Conservation (phyloP, 805 yeast species). For the Pichia occidentalis region DNA sequence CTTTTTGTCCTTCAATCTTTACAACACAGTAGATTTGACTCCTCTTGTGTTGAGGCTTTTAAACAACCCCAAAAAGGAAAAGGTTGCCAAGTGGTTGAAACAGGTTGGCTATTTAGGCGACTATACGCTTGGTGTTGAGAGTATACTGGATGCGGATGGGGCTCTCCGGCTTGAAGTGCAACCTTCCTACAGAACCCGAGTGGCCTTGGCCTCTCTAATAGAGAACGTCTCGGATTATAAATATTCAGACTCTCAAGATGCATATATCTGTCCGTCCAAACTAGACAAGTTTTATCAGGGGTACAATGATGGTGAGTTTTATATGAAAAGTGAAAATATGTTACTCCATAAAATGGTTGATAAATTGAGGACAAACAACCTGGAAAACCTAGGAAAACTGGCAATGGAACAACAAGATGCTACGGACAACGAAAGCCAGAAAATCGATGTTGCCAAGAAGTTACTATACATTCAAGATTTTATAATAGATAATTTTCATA, state of each 20-base stretch:
- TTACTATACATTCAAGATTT: not conserved
- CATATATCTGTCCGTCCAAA: slow-evolving; percentile 25
- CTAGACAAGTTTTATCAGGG: slow-evolving; percentile 41
- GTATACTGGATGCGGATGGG: slow-evolving; percentile 2
- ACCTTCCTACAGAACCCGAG: slow-evolving; percentile 65
- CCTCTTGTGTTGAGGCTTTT: slow-evolving; percentile 13
- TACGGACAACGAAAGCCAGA: not conserved
- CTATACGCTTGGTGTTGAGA: slow-evolving; percentile 49
- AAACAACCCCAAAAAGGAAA: slow-evolving; percentile 4
- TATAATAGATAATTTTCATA: not conserved
- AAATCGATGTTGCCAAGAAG: not conserved
- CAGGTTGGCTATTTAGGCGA: slow-evolving; percentile 60
- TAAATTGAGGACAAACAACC: slow-evolving; percentile 16
- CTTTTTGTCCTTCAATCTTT: slow-evolving; percentile 1
- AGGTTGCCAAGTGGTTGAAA: slow-evolving; percentile 30
- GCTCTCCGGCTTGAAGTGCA: slow-evolving; percentile 19
- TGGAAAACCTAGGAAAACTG: slow-evolving; percentile 6
- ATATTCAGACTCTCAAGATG: slow-evolving; percentile 1
- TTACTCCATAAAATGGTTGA: slow-evolving; percentile 32
- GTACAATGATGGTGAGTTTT: slow-evolving; percentile 38
- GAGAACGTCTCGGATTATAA: slow-evolving; percentile 19
- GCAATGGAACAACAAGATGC: no score
- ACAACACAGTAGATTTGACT: slow-evolving; percentile 6
- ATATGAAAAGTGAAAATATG: slow-evolving; percentile 27
- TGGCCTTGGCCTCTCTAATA: slow-evolving; percentile 61